These are phyloP conservation scores for Adansonia gregorii DNA, from an alignment of 441 rosid species.

Conservation along the genomic window DNA sequence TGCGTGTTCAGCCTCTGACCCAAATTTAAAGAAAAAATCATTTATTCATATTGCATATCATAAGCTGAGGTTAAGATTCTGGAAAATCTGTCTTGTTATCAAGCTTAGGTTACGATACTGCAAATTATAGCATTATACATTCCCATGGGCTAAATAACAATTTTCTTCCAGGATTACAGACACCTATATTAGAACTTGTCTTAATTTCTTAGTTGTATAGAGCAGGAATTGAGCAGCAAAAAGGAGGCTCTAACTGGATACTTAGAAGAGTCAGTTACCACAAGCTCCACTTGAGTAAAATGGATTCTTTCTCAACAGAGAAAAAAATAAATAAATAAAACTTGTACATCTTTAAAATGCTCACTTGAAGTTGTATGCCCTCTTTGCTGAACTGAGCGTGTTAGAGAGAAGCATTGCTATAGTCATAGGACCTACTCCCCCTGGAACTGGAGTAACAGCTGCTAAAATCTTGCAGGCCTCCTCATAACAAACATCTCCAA, in stretches of 20 bases:
- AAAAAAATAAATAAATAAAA: neutral
- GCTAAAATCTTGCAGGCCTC: slow-evolving; percentile 79
- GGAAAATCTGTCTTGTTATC: neutral
- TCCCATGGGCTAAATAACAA: no score
- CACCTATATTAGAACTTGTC: no score
- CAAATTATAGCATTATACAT: no score
- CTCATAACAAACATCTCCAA: slow-evolving; percentile 82
- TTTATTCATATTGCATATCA: neutral
- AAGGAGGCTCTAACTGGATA: neutral
- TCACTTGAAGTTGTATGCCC: slow-evolving; percentile 55
- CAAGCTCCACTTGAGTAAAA: neutral
- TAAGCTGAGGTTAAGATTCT: no score
- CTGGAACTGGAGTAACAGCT: slow-evolving; percentile 85
- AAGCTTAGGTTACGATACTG: neutral
- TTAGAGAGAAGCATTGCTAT: slow-evolving; percentile 89
- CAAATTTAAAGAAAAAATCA: no score
- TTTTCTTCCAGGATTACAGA: no score
- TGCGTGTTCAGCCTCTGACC: neutral
- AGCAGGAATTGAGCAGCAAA: neutral
- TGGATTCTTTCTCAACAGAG: neutral
- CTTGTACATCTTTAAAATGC: slow-evolving; percentile 11
- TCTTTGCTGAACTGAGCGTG: slow-evolving; percentile 70
- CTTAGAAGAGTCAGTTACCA: neutral
- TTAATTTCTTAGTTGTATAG: no score
- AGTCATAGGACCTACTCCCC: slow-evolving; percentile 97